These are phyloP conservation scores for Rhodosporidiobolus odoratus DNA, from an alignment of 768 basidiomycete species.

Conservation along the genomic window DNA sequence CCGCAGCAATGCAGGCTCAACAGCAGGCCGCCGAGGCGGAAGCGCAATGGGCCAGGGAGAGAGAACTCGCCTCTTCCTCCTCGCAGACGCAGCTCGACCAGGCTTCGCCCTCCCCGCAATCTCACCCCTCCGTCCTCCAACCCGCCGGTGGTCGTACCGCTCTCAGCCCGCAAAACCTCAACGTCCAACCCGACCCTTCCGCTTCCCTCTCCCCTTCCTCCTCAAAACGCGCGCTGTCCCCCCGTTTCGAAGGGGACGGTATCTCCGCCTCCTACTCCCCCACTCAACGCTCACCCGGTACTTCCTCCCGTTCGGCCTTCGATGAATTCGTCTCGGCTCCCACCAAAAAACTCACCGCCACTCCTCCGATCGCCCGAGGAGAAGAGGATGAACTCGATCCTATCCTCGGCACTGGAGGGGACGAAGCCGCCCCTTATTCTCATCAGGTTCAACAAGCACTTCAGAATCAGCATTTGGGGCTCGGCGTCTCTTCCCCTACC, in stretches of 20 bases:
- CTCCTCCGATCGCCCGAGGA: constrained; percentile 36
- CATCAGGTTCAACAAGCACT: neutral
- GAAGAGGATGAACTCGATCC: neutral
- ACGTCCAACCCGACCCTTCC: neutral
- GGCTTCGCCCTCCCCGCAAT: neutral
- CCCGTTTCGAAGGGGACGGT: constrained; percentile 1
- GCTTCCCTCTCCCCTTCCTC: neutral
- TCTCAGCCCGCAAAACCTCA: neutral
- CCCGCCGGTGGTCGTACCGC: neutral
- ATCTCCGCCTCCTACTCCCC: constrained; percentile 2
- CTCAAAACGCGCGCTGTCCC: neutral
- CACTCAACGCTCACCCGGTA: neutral
- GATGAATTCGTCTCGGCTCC: constrained; percentile 57
- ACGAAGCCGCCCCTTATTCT: constrained; percentile 17
- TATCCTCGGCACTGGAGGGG: neutral
- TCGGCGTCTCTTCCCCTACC: neutral
- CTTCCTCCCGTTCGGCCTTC: constrained; percentile 48
- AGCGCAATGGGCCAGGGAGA: constrained; percentile 15
- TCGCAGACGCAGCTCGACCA: too few relatives aligned
- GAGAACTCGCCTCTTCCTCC: too few relatives aligned
- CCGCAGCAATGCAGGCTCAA: constrained; percentile 33
- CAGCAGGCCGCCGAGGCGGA: constrained; percentile 26
- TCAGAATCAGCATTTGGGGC: neutral
- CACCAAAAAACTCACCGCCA: constrained; percentile 41
- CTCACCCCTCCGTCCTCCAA: neutral